Evolutionary conservation across 495 filamentous ascomycete genomes (phyloP), one percentile per base, ranked within the genome.

Genomic region (Rusavskia elegans): DNA sequence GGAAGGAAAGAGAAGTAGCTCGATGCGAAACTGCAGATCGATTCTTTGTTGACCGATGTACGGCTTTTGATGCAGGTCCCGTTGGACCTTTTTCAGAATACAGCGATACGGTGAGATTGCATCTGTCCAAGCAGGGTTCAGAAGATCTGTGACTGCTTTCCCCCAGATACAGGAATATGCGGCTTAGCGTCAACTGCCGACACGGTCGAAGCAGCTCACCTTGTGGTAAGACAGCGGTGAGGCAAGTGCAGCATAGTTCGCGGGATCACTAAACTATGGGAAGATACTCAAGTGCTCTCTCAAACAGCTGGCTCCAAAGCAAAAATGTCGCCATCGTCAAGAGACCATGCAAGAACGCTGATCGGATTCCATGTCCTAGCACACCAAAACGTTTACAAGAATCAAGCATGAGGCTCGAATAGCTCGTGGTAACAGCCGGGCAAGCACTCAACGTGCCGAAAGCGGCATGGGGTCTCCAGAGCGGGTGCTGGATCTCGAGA

Each of bases 161-260:
- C 19, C 42, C 53, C 36, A 44, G 20, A 17, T 35, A 37, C 16
- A 39, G 29, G 32, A 45, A 41, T 19, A 9, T 54, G 51, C 10
- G 36, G 37, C 29, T 54, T 52, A 52, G 54, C 44, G 42, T 27
- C 42, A 32, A 35, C 51, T 54, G n/a, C 52, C 38, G 41, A 30
- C 21, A 17, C 16, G 42, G 17, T 56, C 37, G 54, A 54, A 49
- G 51, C 32, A 52, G 49, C 49, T 35, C 42, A 48, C 20, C 45
- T 39, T 45, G n/a, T 9, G 35, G 13, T 50, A 19, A 41, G 54
- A 53, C 52, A 54, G 57, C 57, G 57, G 57, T 57, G 57, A 59
- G 40, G 42, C 37, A 45, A 38, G 11, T 16, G 41, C 25, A 53
- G 25, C 17, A 29, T 35, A 27, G 13, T 7, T 35, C 7, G 2